Percentiles rank a stretch among this genome's conserved stretches.
phyloP scores from a whole-genome alignment of 306 rosid genomes.

The Hippophae tibetana region DNA sequence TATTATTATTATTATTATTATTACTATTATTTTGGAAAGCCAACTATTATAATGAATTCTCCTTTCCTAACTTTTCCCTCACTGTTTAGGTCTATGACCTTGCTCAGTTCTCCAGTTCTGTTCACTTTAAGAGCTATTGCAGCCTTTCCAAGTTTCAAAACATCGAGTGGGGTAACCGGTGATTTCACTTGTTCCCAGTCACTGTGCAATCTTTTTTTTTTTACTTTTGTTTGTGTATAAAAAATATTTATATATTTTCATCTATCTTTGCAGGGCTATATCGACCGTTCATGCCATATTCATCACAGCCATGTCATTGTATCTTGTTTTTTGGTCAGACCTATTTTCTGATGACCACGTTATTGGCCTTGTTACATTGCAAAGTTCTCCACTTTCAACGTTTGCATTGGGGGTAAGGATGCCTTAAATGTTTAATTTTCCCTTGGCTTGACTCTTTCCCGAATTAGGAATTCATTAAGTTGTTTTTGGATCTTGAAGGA shows the following conservation, averaged over 20 bases:
- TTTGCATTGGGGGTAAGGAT: conserved; percentile 70
- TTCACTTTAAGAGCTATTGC: conserved; percentile 78
- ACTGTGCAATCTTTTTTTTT: conserved; percentile 7
- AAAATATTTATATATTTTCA: not conserved
- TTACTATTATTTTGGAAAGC: not conserved
- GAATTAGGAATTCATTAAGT: not conserved
- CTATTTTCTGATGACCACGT: conserved; percentile 49
- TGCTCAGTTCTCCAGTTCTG: conserved; percentile 50
- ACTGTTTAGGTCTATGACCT: conserved; percentile 57
- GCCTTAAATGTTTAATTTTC: not conserved
- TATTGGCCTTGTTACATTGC: conserved; percentile 38
- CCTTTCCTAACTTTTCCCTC: not conserved
- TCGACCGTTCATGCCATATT: conserved; percentile 86
- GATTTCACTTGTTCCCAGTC: conserved; percentile 17
- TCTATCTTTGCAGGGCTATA: conserved; percentile 51
- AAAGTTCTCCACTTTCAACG: conserved; percentile 51
- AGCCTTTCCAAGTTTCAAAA: conserved; percentile 64
- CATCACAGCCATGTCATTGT: conserved; percentile 63
- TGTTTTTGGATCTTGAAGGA: not conserved
- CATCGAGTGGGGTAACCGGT: conserved; percentile 90
- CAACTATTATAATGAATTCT: conserved; percentile 9
- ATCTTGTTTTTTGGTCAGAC: conserved; percentile 71
- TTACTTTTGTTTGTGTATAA: conserved; percentile 9
- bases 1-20: not conserved
- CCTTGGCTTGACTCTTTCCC: not conserved